These are phyloP conservation scores for Fusarium siculi DNA, from an alignment of 2,329 filamentous ascomycete genomes.

Conservation along the genomic window DNA sequence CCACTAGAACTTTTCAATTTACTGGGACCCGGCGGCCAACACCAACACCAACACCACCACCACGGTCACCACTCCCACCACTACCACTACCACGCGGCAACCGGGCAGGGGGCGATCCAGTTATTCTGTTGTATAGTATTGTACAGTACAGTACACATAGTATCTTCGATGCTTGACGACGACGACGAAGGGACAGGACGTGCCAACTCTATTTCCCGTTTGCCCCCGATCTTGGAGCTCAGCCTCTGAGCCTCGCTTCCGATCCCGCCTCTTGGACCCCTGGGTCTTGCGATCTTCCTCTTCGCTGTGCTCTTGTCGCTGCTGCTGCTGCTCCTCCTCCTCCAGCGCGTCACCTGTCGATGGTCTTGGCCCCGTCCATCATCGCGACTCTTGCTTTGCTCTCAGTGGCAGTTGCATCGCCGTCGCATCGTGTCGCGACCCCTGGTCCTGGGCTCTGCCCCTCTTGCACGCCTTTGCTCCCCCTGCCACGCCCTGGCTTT, in stretches of 20 bases:
- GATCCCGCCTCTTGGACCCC: constrained; percentile 33
- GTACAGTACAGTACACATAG: constrained; percentile 8
- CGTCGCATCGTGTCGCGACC: constrained; percentile 41
- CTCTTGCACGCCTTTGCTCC: constrained; percentile 37
- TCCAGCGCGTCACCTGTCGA: constrained; percentile 25
- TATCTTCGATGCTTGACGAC: constrained; percentile 36
- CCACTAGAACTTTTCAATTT: constrained; percentile 40
- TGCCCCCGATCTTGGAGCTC: constrained; percentile 26
- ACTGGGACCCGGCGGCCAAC: constrained; percentile 31
- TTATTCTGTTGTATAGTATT: constrained; percentile 7
- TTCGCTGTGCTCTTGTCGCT: not conserved
- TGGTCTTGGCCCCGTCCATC: constrained; percentile 36
- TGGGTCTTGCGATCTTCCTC: constrained; percentile 18
- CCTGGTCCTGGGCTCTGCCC: constrained; percentile 42
- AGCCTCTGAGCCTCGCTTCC: constrained; percentile 28
- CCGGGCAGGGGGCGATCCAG: constrained; percentile 39
- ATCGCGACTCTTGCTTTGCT: constrained; percentile 32
- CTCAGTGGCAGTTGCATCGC: constrained; percentile 33
- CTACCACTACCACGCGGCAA: constrained; percentile 41
- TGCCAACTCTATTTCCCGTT: constrained; percentile 31
- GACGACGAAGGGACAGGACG: constrained; percentile 1
- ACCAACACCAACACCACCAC: constrained; percentile 30
- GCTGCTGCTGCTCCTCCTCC: not conserved
- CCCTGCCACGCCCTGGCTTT: constrained; percentile 43
- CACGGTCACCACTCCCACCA: constrained; percentile 43